phyloP scores from a whole-genome alignment of 306 rosid genomes.

The Bauhinia variegata region DNA sequence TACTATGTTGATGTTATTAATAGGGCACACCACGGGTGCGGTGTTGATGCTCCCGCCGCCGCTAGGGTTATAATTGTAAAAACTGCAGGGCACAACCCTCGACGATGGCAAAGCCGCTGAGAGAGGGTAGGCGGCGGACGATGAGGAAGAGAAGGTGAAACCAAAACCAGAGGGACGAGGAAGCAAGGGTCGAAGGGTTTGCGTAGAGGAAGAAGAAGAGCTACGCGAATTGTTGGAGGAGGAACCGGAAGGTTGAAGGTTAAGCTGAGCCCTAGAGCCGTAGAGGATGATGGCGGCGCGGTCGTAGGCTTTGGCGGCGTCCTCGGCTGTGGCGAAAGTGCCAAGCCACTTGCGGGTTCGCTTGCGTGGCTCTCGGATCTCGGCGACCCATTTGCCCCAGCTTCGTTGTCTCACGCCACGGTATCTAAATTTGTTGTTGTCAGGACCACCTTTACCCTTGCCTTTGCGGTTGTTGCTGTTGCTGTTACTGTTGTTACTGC shows the following conservation, averaged over 20 bases:
- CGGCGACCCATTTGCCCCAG: conserved; percentile 99
- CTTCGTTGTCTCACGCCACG: conserved; percentile 73
- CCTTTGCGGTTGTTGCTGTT: neutral
- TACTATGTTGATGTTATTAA: neutral
- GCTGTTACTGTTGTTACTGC: neutral
- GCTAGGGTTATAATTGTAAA: conserved; percentile 14
- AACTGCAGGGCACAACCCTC: conserved; percentile 40
- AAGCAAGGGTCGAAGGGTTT: conserved; percentile 71
- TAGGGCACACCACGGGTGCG: conserved; percentile 33
- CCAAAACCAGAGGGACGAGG: conserved; percentile 68
- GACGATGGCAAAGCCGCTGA: conserved; percentile 5
- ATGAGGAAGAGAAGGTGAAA: conserved; percentile 35
- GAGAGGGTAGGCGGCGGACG: conserved; percentile 9
- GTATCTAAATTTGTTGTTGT: conserved; percentile 84
- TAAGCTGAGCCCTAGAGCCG: conserved; percentile 86
- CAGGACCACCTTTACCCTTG: conserved; percentile 94
- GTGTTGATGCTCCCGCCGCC: neutral
- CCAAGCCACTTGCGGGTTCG: conserved; percentile 95
- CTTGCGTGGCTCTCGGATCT: conserved; percentile 94
- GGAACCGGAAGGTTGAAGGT: conserved; percentile 63
- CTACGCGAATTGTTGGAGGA: conserved; percentile 44
- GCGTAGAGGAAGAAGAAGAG: conserved; percentile 50
- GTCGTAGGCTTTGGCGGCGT: conserved; percentile 93
- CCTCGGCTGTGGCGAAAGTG: conserved; percentile 90
- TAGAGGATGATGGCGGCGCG: conserved; percentile 88